Conservation (phyloP, 2,329 filamentous ascomycete genomes). For the Ophiognomonia clavigignenti-juglandacearum region DNA sequence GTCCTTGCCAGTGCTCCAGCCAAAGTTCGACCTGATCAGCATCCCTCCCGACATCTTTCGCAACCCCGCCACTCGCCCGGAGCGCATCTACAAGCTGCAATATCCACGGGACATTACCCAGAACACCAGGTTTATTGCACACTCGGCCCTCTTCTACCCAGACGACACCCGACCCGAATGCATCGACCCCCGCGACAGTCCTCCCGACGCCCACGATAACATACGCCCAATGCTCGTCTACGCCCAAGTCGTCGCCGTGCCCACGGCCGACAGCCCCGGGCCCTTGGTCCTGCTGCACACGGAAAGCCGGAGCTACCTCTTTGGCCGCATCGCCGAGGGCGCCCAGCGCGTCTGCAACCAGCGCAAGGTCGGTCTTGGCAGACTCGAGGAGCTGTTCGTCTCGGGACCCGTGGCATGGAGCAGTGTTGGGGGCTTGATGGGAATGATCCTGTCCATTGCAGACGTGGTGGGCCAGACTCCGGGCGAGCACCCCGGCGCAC, state of each 20-base stretch:
- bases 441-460: constrained; percentile 78
- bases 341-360: constrained; percentile 73
- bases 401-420: constrained; percentile 73
- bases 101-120: no score
- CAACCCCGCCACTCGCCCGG: no score
- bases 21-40: no score
- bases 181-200: no score
- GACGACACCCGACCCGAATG: no score
- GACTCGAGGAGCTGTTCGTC: constrained; percentile 74
- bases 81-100: no score
- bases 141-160: no score
- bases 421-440: constrained; percentile 75
- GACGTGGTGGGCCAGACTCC: no score
- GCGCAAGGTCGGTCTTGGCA: constrained; percentile 58
- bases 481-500: constrained; percentile 40
- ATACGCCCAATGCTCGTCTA: constrained; percentile 59
- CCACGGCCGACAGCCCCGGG: constrained; percentile 83
- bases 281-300: constrained; percentile 74
- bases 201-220: no score
- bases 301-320: constrained; percentile 75
- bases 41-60: no score
- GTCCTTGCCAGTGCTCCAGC: no score
- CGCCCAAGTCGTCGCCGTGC: constrained; percentile 72
- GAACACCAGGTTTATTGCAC: no score
- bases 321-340: constrained; percentile 80